phyloP scores from a whole-genome alignment of 805 yeast species.

The Dipodascopsis uninucleata region DNA sequence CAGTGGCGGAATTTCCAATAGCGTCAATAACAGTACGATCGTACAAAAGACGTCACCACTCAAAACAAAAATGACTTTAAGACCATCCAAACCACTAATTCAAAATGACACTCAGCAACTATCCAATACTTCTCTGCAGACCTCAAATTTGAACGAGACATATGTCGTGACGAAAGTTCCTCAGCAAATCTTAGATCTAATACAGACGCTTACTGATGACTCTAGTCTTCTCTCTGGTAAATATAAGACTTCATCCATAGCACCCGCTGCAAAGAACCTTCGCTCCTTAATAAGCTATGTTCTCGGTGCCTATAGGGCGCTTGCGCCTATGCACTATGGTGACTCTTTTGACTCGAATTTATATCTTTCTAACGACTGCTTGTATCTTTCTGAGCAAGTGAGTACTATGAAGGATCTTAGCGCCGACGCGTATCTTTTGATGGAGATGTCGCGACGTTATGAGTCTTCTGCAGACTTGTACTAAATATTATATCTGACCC shows the following conservation, averaged over 20 bases:
- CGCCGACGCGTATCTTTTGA: conserved; percentile 25
- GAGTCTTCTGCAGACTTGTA: conserved; percentile 1
- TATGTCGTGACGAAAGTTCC: conserved; percentile 25
- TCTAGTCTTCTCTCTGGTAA: conserved; percentile 7
- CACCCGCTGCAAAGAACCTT: conserved; percentile 19
- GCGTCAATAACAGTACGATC: too few relatives aligned
- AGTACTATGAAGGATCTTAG: conserved; percentile 17
- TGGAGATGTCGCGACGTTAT: conserved; percentile 17
- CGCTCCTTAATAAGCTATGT: conserved; percentile 15
- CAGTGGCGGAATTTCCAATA: too few relatives aligned
- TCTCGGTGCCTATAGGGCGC: conserved; percentile 18
- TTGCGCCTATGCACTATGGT: conserved; percentile 24
- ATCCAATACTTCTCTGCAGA: too few relatives aligned
- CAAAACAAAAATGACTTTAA: too few relatives aligned
- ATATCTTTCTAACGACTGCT: conserved; percentile 21
- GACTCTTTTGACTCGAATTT: conserved; percentile 14
- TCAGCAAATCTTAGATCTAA: conserved; percentile 8
- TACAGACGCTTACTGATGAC: conserved; percentile 7
- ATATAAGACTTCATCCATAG: conserved; percentile 9
- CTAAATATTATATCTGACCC: too few relatives aligned
- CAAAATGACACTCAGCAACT: too few relatives aligned
- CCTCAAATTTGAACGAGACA: conserved; percentile 14
- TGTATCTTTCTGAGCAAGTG: conserved; percentile 24
- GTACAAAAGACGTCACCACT: too few relatives aligned
- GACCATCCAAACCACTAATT: too few relatives aligned